Conservation (phyloP, 805 yeast genomes). For the Kodamaea neixiangensis region DNA sequence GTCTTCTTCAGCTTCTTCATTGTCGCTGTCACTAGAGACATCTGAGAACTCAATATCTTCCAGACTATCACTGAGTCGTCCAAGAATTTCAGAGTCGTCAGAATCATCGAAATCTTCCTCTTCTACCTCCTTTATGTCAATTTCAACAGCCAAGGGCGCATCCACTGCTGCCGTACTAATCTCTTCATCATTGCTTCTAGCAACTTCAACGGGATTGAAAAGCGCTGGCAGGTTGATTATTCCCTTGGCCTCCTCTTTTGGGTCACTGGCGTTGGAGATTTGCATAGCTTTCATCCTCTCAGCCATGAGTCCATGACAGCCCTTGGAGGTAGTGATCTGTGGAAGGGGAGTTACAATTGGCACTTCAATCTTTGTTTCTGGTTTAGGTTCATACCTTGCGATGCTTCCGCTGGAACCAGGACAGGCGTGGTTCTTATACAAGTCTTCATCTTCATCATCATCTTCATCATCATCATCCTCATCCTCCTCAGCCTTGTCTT, state of each 20-base stretch:
- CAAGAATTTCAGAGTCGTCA: constrained; percentile 3
- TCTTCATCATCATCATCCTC: constrained; percentile 10
- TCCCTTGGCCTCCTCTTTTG: constrained; percentile 1
- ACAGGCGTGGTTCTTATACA: background rate
- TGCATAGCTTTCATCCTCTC: constrained; percentile 10
- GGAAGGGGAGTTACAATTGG: background rate
- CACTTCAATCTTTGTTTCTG: background rate
- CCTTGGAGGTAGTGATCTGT: constrained; percentile 8
- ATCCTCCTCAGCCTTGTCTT: constrained; percentile 9
- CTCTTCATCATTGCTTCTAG: background rate
- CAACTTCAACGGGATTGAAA: background rate
- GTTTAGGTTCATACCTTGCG: background rate
- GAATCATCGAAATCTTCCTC: constrained; percentile 12
- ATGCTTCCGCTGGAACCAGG: constrained; percentile 1
- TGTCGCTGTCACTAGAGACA: background rate
- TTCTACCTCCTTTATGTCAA: constrained; percentile 7
- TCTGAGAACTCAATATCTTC: constrained; percentile 5
- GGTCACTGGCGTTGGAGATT: background rate
- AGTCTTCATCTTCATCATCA: constrained; percentile 10
- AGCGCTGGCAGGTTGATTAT: background rate
- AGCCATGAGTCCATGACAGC: constrained; percentile 11
- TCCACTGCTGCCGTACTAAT: background rate
- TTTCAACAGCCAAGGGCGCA: background rate
- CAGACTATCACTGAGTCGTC: constrained; percentile 6
- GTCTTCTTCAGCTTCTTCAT: constrained; percentile 14